Evolutionary conservation across 352 stramenopile genomes (phyloP), one percentile per base, ranked within the genome.

Genomic region (Albugo candida): DNA sequence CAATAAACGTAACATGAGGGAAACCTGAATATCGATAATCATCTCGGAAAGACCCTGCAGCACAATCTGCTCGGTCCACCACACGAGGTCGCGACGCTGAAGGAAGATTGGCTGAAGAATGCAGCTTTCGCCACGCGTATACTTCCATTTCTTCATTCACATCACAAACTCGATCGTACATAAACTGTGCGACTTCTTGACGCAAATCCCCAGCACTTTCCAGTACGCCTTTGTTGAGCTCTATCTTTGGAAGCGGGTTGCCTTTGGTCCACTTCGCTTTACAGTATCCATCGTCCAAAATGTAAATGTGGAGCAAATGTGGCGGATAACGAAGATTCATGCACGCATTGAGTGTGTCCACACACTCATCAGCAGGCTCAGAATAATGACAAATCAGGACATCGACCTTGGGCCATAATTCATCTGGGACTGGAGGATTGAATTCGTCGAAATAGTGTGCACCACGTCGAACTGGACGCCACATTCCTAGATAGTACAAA

Each of bases 81-180:
- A 82, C 74, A 56, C 72, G 75, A 0, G 62, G 53, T 17, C 70
- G 73, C 13, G 64, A 73, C 11, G 67, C 58, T 35, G 71, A 81
- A 14, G 73, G 73, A 41, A 86, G 51, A 49, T 86, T 86, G 36
- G 74, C 74, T 10, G 74, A 86, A 44, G 74, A 86, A 60, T 86
- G 74, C 20, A 86, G 60, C 56, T 86, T 86, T 36, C 74, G 74
- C 74, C 74, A 86, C 27, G 73, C 69, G 50, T 86, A 86, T 54
- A 86, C 70, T 39, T 86, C 74, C 64, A 82, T 80, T 2, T 86
- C 74, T 35, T 86, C 74, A 56, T 82, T 86, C 20, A 24, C 38
- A 54, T 86, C 74, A 41, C 74, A 83, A 44, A 86, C 70, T 11
- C 74, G 74, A 54, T 86, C 74, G 50, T 81, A 86, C 74, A 86